Evolutionary conservation across 192 early-diverging fungal species (phyloP).

Genomic region (Coemansia javaensis): DNA sequence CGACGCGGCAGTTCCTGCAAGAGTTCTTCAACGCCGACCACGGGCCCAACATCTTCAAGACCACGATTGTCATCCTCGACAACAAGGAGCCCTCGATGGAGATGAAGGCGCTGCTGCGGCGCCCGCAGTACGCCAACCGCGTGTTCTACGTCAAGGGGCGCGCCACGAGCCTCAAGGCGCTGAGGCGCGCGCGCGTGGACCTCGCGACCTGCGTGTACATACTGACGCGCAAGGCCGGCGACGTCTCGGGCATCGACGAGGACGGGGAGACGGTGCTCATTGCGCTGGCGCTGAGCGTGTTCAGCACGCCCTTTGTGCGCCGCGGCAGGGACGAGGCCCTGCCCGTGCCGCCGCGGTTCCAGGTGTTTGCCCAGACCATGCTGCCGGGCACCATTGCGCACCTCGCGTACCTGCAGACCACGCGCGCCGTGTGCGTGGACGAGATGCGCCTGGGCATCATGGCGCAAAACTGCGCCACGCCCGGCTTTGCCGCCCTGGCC

Average conservation of each 20-base stretch:
- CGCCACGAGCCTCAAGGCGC: conserved; percentile 34
- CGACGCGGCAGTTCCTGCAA: conserved; percentile 38
- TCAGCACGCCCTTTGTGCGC: conserved; percentile 4
- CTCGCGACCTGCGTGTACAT: conserved; percentile 49
- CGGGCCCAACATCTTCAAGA: conserved; percentile 37
- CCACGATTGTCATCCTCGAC: conserved; percentile 39
- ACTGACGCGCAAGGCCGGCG: conserved; percentile 31
- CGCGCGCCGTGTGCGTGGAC: conserved; percentile 39
- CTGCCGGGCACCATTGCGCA: conserved; percentile 39
- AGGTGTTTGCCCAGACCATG: conserved; percentile 43
- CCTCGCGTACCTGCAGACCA: conserved; percentile 31
- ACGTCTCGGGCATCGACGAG: conserved; percentile 25
- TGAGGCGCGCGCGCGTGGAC: conserved; percentile 30
- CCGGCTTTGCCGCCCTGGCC: conserved; percentile 42
- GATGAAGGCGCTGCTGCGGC: conserved; percentile 33
- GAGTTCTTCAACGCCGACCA: conserved; percentile 52
- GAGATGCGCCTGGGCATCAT: conserved; percentile 51
- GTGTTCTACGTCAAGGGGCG: conserved; percentile 48
- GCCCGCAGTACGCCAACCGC: conserved; percentile 39
- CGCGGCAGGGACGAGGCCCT: background rate
- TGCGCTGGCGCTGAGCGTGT: conserved; percentile 38
- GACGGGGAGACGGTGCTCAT: conserved; percentile 44
- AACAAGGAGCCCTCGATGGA: conserved; percentile 35
- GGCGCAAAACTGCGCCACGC: conserved; percentile 49
- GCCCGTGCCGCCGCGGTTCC: conserved; percentile 4